phyloP scores from a whole-genome alignment of 164 flowering plant species.

The Dillenia suffruticosa region DNA sequence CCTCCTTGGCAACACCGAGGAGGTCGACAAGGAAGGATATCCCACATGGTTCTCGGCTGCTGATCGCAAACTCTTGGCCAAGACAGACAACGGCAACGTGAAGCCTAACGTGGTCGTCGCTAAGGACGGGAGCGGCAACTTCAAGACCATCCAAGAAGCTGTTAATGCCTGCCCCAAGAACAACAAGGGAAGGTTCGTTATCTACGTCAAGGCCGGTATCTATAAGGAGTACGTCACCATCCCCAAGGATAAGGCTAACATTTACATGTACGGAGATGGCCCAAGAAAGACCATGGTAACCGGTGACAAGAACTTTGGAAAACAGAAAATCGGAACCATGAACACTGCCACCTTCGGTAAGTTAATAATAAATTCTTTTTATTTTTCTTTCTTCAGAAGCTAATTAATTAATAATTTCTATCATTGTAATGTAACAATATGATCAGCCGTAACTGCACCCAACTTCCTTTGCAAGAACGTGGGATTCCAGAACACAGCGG shows the following conservation, averaged over 20 bases:
- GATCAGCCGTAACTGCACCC: neutral
- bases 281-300: conserved; percentile 8
- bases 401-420: too few species aligned
- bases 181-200: conserved; percentile 2
- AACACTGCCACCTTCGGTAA: conserved; percentile 9
- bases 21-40: conserved; percentile 1
- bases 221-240: conserved; percentile 8
- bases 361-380: neutral
- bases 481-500: conserved; percentile 8
- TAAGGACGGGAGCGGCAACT: conserved; percentile 16
- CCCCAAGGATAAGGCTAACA: conserved; percentile 1
- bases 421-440: too few species aligned
- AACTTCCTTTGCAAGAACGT: conserved; percentile 3
- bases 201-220: conserved; percentile 16
- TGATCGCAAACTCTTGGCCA: conserved; percentile 1
- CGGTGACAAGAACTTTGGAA: conserved; percentile 3
- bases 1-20: neutral
- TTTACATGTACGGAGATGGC: conserved; percentile 16
- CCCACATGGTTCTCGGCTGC: neutral
- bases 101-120: conserved; percentile 13
- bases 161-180: conserved; percentile 6
- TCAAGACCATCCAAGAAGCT: conserved; percentile 9
- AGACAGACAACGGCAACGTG: neutral
- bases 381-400: too few species aligned
- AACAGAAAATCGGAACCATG: neutral